These are phyloP conservation scores for Linnemannia elongata DNA, from an alignment of 192 early-diverging fungal genomes.

Conservation along the genomic window DNA sequence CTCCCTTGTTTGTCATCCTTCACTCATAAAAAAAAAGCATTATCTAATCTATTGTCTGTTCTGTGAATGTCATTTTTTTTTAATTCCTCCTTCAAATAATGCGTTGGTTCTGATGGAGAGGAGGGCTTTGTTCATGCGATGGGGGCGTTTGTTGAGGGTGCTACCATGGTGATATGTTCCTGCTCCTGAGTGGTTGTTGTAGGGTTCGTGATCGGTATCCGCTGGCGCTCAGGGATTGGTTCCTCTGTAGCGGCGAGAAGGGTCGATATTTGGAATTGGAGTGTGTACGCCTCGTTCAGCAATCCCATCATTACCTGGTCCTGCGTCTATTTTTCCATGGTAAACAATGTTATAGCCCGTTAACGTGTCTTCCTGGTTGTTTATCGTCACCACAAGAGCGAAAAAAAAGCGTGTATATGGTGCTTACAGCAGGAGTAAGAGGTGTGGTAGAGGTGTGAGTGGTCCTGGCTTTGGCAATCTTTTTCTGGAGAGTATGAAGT, in stretches of 20 bases:
- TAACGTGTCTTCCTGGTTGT: no score
- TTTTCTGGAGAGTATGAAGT: conserved; percentile 32
- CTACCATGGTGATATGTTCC: background rate
- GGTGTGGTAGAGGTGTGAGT: background rate
- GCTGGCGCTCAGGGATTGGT: conserved; percentile 41
- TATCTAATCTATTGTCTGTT: background rate
- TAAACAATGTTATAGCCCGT: background rate
- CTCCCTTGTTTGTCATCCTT: background rate
- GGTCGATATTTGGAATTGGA: conserved; percentile 50
- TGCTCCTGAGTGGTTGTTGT: background rate
- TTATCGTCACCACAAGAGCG: no score
- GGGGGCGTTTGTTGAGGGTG: conserved; percentile 4
- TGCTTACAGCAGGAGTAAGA: background rate
- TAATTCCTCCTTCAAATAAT: background rate
- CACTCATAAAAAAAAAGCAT: background rate
- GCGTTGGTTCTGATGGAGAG: background rate
- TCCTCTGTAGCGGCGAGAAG: conserved; percentile 46
- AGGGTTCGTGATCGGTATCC: background rate
- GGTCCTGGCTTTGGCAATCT: conserved; percentile 17
- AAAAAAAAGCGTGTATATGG: background rate
- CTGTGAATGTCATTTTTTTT: background rate
- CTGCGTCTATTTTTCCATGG: conserved; percentile 10
- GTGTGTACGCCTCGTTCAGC: conserved; percentile 40
- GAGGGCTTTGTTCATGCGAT: background rate
- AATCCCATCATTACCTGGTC: conserved; percentile 19